Evolutionary conservation across 148 eudicot species (phyloP), one percentile per base, ranked within the genome.

Genomic region (Rhododendron ferrugineum): DNA sequence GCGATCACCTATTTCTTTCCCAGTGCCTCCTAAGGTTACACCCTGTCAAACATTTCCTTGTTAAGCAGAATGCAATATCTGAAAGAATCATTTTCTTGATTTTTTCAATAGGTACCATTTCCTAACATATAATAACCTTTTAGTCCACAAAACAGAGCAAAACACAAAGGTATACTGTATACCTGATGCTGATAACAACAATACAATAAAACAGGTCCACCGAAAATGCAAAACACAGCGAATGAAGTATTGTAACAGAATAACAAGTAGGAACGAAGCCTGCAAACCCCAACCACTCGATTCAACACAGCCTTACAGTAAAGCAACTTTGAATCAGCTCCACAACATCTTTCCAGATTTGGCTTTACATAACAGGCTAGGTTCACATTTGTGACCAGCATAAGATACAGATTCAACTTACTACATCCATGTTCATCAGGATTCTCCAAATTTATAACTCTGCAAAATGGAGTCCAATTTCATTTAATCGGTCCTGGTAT

Each of bases 21-120:
- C 94, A 9, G 91, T 90, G 79, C 94, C 94, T 60, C 94, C 93
- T 54, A 92, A 87, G 28, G 94, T 92, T 73, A 92, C 93, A 86
- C 93, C 94, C 94, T 92, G 92, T 79, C 40, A 80, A 79, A 60
- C 42, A 14, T 44, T 60, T 72, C 30, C 32, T 5, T 23, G 66
- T 42, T 47, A 10, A 56, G 60, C 30, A 30, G 26, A 37, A 58
- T 2, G 32, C 73, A 50, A 56, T 10, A n/a, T 68, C 14, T 8
- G 34, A 76, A 22, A 78, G 30, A 22, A 58, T 30, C 20, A 30
- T 14, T 13, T 70, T 15, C 20, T 70, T 70, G 34, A 70, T 70
- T 70, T 26, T 10, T 15, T 15, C 37, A 14, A 32, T 15, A 14
- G 37, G 40, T 14, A 40, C 18, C 32, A 60, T 74, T 34, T 58